Conservation (phyloP, 2,329 filamentous ascomycete genomes). For the Diaporthe sp. region DNA sequence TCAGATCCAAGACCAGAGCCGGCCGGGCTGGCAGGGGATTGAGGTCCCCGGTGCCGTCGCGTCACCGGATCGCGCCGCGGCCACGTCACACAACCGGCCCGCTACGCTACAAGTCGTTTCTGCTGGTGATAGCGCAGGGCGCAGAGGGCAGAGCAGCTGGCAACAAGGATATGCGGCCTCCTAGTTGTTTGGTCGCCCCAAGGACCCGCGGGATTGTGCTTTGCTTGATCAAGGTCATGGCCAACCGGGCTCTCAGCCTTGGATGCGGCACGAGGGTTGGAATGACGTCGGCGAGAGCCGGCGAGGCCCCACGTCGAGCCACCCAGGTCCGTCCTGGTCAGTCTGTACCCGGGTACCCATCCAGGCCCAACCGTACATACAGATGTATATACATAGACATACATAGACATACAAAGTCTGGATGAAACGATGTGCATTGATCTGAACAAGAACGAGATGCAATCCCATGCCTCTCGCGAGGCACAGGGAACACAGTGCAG, state of each 20-base stretch:
- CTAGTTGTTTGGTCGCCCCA: not conserved
- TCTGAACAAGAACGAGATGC: not conserved
- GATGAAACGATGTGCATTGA: not conserved
- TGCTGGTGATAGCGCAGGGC: not conserved
- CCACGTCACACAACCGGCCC: constrained; percentile 6
- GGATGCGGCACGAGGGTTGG: not conserved
- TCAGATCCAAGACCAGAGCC: not conserved
- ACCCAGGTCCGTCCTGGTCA: not conserved
- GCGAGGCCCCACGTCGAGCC: not conserved
- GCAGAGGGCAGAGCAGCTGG: not conserved
- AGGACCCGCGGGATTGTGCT: not conserved
- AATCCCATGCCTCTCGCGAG: not conserved
- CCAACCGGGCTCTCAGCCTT: not conserved
- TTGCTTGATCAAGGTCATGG: not conserved
- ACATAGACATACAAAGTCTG: not conserved
- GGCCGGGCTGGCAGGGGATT: not conserved
- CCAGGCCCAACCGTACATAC: not conserved
- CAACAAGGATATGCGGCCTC: not conserved
- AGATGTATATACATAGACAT: too few relatives aligned
- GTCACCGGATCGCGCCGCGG: not conserved
- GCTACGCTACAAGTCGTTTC: not conserved
- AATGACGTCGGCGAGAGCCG: not conserved
- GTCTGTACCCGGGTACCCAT: not conserved
- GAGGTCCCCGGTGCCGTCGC: not conserved
- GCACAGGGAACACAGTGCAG: not conserved